A percentile compares a stretch with the other conserved stretches of the same genome.
These are phyloP conservation scores for Plenodomus lindquistii DNA, from an alignment of 2,329 filamentous ascomycete species.

Conservation along the genomic window DNA sequence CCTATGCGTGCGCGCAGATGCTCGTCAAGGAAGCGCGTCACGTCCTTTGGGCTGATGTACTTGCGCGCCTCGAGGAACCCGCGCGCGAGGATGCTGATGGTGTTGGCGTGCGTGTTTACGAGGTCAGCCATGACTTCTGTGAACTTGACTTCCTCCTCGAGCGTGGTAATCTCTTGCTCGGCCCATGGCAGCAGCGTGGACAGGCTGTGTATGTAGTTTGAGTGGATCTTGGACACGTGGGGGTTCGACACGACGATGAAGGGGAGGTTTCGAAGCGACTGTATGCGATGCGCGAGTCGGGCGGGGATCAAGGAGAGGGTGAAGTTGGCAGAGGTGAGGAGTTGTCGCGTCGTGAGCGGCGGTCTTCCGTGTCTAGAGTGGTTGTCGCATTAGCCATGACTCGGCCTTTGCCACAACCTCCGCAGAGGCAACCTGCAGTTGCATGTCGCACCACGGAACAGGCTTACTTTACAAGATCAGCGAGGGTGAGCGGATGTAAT, in stretches of 20 bases:
- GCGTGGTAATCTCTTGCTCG: slow-evolving; percentile 69
- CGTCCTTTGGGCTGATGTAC: slow-evolving; percentile 80
- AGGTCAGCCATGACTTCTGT: slow-evolving; percentile 91
- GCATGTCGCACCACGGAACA: background rate
- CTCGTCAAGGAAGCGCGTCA: slow-evolving; percentile 91
- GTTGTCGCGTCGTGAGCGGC: slow-evolving; percentile 75
- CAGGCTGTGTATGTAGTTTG: slow-evolving; percentile 92
- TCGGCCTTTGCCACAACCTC: background rate
- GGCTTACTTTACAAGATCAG: slow-evolving; percentile 81
- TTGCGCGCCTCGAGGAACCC: slow-evolving; percentile 92
- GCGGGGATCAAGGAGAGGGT: slow-evolving; percentile 90
- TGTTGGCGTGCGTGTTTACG: slow-evolving; percentile 93
- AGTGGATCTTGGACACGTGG: slow-evolving; percentile 90
- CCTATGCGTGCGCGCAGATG: slow-evolving; percentile 93
- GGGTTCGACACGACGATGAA: slow-evolving; percentile 99
- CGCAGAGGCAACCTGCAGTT: background rate
- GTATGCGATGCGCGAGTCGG: slow-evolving; percentile 89
- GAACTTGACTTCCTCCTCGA: slow-evolving; percentile 88
- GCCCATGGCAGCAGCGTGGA: slow-evolving; percentile 88
- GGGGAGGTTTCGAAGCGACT: slow-evolving; percentile 88
- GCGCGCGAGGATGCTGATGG: slow-evolving; percentile 86
- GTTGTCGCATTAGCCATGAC: background rate
- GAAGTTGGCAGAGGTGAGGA: slow-evolving; percentile 92
- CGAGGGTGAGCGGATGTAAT: slow-evolving; percentile 80
- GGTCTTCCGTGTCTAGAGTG: slow-evolving; percentile 77